phyloP scores from a whole-genome alignment of 1,139 yeast species.

The Suhomyces wounanorum region DNA sequence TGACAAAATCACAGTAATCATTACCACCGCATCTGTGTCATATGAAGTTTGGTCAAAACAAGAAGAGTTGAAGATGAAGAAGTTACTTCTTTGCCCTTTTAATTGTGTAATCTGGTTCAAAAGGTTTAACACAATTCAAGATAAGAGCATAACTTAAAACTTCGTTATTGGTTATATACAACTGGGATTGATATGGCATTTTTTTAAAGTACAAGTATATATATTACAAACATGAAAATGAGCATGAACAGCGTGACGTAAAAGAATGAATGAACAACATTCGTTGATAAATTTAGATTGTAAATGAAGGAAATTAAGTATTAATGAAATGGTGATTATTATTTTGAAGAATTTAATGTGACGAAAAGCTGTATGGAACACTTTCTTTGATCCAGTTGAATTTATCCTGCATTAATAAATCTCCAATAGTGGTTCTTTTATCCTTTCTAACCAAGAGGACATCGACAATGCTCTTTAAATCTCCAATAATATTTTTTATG shows the following conservation, averaged over 20 bases:
- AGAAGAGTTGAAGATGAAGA: too few species aligned
- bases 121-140: too few species aligned
- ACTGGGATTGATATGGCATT: too few species aligned
- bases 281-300: not conserved
- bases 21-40: too few species aligned
- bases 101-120: too few species aligned
- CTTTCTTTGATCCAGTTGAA: constrained; percentile 25
- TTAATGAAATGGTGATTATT: not conserved
- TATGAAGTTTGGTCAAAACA: too few species aligned
- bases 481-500: constrained; percentile 26
- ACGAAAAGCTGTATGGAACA: constrained; percentile 15
- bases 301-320: not conserved
- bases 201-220: constrained; percentile 2
- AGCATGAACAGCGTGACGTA: constrained; percentile 3
- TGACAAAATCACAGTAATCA: too few species aligned
- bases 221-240: constrained; percentile 5
- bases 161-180: too few species aligned
- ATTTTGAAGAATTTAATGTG: not conserved
- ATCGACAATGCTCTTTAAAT: constrained; percentile 36
- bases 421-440: constrained; percentile 22
- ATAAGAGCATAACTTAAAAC: too few species aligned
- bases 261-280: not conserved
- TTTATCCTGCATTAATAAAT: constrained; percentile 13
- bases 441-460: constrained; percentile 43
- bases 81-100: too few species aligned